phyloP scores from a whole-genome alignment of 2,329 filamentous ascomycete genomes.

The Juglanconis oblonga region DNA sequence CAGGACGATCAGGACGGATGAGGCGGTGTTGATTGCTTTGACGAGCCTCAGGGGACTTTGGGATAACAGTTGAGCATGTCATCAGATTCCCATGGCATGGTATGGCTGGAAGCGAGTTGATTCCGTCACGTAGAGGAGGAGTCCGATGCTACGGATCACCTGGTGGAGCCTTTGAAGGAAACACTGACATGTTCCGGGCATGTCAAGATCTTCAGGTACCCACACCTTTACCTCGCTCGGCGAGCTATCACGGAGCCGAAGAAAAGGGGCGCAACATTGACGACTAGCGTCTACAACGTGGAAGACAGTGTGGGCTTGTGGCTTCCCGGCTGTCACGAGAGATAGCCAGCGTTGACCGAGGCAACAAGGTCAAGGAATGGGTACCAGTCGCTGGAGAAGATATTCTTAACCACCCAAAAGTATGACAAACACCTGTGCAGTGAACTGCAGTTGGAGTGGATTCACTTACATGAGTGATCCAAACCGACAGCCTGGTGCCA shows the following conservation, averaged over 20 bases:
- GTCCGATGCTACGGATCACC: not conserved
- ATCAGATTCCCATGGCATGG: not conserved
- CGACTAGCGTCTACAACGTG: too few species aligned
- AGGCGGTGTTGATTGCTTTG: slow-evolving; percentile 75
- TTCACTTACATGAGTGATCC: too few species aligned
- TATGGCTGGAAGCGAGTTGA: not conserved
- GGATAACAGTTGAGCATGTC: slow-evolving; percentile 32
- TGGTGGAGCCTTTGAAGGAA: not conserved
- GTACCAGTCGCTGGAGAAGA: too few species aligned
- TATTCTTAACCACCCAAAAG: too few species aligned
- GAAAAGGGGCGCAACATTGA: too few species aligned
- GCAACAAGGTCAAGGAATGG: too few species aligned
- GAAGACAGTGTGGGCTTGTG: too few species aligned
- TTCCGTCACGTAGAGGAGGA: not conserved
- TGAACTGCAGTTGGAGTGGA: too few species aligned
- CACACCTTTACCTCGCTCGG: not conserved
- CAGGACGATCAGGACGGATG: slow-evolving; percentile 78
- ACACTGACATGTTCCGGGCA: not conserved
- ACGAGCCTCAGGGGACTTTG: slow-evolving; percentile 63
- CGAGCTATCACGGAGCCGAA: not conserved
- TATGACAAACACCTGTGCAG: too few species aligned
- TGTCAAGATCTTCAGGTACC: not conserved
- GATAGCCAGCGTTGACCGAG: too few species aligned
- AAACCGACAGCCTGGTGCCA: too few species aligned
- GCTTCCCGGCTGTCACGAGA: too few species aligned